Base-by-base conservation (phyloP, 2,329 filamentous ascomycete species). In the Diplodia corticola region DNA sequence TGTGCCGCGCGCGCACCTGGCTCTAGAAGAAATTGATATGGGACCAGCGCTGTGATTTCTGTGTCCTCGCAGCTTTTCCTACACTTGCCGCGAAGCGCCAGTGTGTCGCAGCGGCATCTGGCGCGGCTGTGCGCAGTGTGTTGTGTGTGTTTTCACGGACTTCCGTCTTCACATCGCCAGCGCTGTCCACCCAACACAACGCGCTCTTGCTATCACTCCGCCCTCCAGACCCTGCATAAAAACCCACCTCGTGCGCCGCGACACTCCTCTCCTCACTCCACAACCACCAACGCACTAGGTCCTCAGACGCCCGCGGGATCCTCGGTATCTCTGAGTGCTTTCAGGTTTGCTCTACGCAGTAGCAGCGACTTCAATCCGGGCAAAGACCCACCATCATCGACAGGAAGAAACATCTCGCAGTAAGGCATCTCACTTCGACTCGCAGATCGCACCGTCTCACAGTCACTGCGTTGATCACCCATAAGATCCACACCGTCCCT, bases 111-210 rank as follows among this genome's bases (percentile, higher is more conserved):
- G 57, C 57, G 28, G 10, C 5, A n/a, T 17, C 7, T 26, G 15
- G 57, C 55, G n/a, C 55, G 55, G 37, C 55, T 46, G 22, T 20
- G 55, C 26, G 37, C 55, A 48, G 15, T 24, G 28, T 30, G 37
- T 46, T 33, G 10, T 61, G 54, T 57, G 10, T 35, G 57, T 61
- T 49, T 61, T 49, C 10, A 61, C 57, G 57, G 15, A 28, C 57
- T 15, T 28, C 10, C 44, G 57, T 30, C 57, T 35, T 61, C 28
- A 22, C 57, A 28, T 49, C 28, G 57, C 44, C 57, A 61, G 24
- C 28, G 26, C 40, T 44, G 57, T 61, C n/a, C 35, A 7, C 44
- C 22, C 44, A 46, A 24, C 57, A 60, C 55, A 61, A 35, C 57
- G 26, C 44, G 57, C 17, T 26, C 57, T 6, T 10, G 35, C 44